phyloP scores from a whole-genome alignment of 768 basidiomycete species.

The Mrakia blollopis region DNA sequence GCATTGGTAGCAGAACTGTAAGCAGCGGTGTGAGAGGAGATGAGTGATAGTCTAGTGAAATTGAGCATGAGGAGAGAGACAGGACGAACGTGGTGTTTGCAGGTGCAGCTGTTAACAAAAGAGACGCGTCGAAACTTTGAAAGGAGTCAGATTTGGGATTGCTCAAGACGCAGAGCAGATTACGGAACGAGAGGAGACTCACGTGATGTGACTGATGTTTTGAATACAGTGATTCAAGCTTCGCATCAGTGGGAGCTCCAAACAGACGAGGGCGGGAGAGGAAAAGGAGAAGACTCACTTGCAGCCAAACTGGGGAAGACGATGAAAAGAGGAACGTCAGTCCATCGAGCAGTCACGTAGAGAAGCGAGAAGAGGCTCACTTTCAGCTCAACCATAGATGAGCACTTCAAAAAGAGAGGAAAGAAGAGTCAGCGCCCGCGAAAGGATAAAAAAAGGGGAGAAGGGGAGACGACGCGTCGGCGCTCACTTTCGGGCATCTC shows the following conservation, averaged over 20 bases:
- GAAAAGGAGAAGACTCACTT: background rate
- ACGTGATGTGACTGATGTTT: background rate
- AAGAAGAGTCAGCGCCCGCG: background rate
- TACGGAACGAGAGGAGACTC: background rate
- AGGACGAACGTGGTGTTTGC: slow-evolving; percentile 5
- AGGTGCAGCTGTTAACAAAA: background rate
- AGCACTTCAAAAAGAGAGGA: background rate
- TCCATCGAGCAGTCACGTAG: background rate
- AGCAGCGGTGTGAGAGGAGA: background rate
- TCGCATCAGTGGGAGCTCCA: background rate
- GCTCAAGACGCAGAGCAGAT: too few relatives aligned
- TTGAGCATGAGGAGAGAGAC: background rate
- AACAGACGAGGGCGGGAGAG: background rate
- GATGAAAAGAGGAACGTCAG: background rate
- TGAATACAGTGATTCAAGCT: background rate
- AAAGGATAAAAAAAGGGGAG: background rate
- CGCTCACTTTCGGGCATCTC: background rate
- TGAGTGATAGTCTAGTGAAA: background rate
- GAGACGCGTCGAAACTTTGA: background rate
- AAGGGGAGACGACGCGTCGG: background rate
- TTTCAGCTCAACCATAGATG: slow-evolving; percentile 7
- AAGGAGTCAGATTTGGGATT: background rate
- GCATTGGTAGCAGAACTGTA: slow-evolving; percentile 19
- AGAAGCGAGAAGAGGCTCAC: too few relatives aligned
- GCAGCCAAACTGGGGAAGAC: background rate